Conservation (phyloP, 2,329 filamentous ascomycete genomes). For the Periconia sp. region DNA sequence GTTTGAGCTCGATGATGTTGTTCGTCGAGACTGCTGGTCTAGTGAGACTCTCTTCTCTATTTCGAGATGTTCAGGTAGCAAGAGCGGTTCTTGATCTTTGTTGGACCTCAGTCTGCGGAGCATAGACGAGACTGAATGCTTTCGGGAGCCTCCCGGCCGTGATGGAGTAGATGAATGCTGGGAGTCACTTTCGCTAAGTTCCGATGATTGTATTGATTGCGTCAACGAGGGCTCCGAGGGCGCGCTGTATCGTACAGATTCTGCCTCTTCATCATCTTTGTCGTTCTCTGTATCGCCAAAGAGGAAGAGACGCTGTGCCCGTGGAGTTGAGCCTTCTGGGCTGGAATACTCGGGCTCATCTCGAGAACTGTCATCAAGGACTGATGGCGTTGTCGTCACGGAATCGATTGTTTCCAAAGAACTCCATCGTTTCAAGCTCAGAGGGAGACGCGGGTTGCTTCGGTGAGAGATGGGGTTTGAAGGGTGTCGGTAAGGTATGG, state of each 20-base stretch:
- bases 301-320: constrained; percentile 3
- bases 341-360: constrained; percentile 24
- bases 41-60: constrained; percentile 42
- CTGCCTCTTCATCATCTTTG: neutral
- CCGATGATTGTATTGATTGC: too few species aligned
- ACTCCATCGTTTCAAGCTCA: constrained; percentile 28
- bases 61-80: constrained; percentile 22
- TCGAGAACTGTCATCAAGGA: constrained; percentile 4
- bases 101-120: constrained; percentile 18
- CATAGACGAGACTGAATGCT: constrained; percentile 25
- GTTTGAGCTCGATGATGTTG: constrained; percentile 29
- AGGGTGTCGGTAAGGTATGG: constrained; percentile 19
- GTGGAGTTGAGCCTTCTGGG: too few species aligned
- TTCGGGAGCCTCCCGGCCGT: constrained; percentile 16
- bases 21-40: constrained; percentile 40
- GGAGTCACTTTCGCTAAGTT: too few species aligned
- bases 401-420: constrained; percentile 42
- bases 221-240: too few species aligned
- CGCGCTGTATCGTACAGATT: too few species aligned
- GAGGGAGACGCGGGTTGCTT: constrained; percentile 26
- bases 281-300: neutral
- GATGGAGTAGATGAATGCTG: constrained; percentile 17
- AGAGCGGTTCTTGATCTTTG: constrained; percentile 14
- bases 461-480: constrained; percentile 6
- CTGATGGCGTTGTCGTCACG: constrained; percentile 28